These are phyloP conservation scores for Brassica rapa DNA, from an alignment of 345 rosid genomes.

Conservation along the genomic window DNA sequence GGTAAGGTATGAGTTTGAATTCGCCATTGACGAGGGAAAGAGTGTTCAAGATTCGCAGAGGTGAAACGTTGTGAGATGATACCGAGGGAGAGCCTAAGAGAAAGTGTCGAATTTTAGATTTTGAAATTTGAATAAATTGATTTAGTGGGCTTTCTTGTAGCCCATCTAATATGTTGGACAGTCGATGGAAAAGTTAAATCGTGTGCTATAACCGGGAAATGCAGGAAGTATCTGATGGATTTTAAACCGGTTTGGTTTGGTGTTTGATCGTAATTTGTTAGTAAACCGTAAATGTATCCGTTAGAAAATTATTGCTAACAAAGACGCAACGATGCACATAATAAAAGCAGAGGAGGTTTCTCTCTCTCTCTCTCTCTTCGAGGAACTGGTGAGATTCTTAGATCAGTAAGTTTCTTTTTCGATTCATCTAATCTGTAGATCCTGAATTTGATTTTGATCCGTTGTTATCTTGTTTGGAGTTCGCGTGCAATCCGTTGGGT, in stretches of 20 bases:
- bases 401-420: not conserved
- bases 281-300: not conserved
- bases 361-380: not conserved
- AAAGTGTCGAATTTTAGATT: not conserved
- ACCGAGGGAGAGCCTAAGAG: not conserved
- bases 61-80: not conserved
- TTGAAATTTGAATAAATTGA: slow-evolving; percentile 12
- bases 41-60: slow-evolving; percentile 19
- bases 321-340: too few relatives aligned
- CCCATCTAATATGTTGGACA: not conserved
- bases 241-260: too few relatives aligned
- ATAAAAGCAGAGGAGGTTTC: not conserved
- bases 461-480: not conserved
- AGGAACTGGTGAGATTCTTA: not conserved
- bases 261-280: too few relatives aligned
- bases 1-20: slow-evolving; percentile 45
- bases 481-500: not conserved
- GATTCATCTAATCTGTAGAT: not conserved
- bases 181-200: not conserved
- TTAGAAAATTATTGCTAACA: not conserved
- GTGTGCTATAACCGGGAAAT: not conserved
- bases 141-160: not conserved
- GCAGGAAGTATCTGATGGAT: not conserved
- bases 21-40: slow-evolving; percentile 50
- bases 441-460: not conserved